Percentiles rank a stretch among this genome's conserved stretches.
Conservation (phyloP, 371 early-diverging fungal genomes). For the Rhizopus delemar region DNA sequence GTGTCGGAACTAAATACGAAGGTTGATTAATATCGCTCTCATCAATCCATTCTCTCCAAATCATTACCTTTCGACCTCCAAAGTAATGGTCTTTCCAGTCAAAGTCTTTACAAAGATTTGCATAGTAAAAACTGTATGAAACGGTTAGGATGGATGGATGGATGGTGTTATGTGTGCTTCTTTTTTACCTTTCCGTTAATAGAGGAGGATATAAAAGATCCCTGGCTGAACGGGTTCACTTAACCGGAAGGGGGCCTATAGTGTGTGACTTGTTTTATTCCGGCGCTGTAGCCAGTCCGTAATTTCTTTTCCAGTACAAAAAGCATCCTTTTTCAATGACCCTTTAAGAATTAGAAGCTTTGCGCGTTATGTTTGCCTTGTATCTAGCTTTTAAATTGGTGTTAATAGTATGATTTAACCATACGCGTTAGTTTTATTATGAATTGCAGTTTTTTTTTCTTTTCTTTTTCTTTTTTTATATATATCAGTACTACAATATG, state of each 20-base stretch:
- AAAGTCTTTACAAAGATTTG: constrained; percentile 85
- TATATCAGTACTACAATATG: too few species aligned
- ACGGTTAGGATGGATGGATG: constrained; percentile 14
- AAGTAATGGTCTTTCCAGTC: constrained; percentile 87
- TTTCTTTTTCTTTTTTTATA: too few species aligned
- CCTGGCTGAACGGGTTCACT: neutral
- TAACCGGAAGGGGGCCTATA: neutral
- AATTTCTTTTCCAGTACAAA: too few species aligned
- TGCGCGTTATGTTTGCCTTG: too few species aligned
- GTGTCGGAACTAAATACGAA: constrained; percentile 75
- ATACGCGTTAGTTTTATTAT: too few species aligned
- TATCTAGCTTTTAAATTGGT: too few species aligned
- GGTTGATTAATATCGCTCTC: constrained; percentile 85
- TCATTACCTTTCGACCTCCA: constrained; percentile 90
- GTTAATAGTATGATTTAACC: too few species aligned
- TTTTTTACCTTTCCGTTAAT: constrained; percentile 24
- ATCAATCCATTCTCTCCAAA: neutral
- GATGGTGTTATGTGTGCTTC: constrained; percentile 6
- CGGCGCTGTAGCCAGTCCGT: neutral
- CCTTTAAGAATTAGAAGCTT: too few species aligned
- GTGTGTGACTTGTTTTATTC: constrained; percentile 1
- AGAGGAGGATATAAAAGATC: constrained; percentile 31
- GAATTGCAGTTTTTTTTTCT: too few species aligned
- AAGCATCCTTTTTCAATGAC: too few species aligned
- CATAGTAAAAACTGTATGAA: constrained; percentile 33